Conservation (phyloP, 106 monocot genomes). For the Dendrobium chrysotoxum region DNA sequence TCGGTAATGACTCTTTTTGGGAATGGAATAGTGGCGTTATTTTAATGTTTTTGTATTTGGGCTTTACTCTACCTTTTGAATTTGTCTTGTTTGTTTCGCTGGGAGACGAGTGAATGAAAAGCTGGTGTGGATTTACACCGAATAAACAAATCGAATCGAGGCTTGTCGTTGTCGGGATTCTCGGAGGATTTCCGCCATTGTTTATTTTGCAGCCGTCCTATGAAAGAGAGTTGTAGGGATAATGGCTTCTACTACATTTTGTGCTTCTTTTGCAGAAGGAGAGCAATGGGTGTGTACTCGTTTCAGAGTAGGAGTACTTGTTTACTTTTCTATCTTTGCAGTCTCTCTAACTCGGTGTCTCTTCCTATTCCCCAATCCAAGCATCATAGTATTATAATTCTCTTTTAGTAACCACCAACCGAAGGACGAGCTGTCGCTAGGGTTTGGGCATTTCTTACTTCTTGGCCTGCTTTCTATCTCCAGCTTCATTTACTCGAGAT, state of each 20-base stretch:
- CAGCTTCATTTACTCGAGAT: neutral
- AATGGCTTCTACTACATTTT: neutral
- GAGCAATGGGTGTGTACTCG: neutral
- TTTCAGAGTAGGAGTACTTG: neutral
- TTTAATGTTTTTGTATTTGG: neutral
- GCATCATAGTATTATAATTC: neutral
- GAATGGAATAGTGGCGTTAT: neutral
- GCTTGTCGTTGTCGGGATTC: slow-evolving; percentile 4
- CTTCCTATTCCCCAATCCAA: neutral
- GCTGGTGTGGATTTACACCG: neutral
- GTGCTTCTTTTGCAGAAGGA: neutral
- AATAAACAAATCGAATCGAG: slow-evolving; percentile 7
- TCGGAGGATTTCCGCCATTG: slow-evolving; percentile 9
- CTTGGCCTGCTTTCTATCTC: no score
- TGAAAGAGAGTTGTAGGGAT: neutral
- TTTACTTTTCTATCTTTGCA: neutral
- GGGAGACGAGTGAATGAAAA: neutral
- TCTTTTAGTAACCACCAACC: neutral
- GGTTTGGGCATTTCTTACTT: slow-evolving; percentile 1
- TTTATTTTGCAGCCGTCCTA: slow-evolving; percentile 12
- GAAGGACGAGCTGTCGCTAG: neutral
- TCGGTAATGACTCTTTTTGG: neutral
- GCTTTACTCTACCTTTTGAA: neutral
- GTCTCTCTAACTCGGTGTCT: neutral
- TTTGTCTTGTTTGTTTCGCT: neutral